These are phyloP conservation scores for Papiliotrema nemorosa DNA, from an alignment of 1,284 basidiomycete genomes.

Conservation along the genomic window DNA sequence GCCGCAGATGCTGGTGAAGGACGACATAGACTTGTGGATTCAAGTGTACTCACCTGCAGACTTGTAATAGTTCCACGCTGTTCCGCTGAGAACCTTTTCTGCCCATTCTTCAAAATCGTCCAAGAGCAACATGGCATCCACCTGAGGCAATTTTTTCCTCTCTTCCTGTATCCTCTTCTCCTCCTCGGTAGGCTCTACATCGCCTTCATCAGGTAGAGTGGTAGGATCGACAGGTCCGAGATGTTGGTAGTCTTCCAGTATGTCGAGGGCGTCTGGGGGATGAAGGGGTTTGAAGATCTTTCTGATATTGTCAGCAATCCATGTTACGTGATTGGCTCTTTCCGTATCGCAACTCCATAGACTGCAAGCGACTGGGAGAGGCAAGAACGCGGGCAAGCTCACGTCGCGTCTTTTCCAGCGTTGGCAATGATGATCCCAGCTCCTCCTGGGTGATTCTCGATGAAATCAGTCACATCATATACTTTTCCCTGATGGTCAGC, in stretches of 20 bases:
- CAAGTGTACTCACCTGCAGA: conserved; percentile 33
- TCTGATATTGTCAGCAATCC: conserved; percentile 21
- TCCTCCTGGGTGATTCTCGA: conserved; percentile 50
- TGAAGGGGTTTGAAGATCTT: conserved; percentile 53
- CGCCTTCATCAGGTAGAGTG: conserved; percentile 54
- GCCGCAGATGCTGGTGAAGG: background rate
- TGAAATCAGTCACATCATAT: conserved; percentile 70
- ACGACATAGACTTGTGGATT: background rate
- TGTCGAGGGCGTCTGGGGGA: conserved; percentile 49
- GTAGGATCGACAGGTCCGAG: conserved; percentile 63
- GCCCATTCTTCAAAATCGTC: conserved; percentile 61
- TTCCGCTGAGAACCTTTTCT: conserved; percentile 48
- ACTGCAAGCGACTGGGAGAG: background rate
- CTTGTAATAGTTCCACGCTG: conserved; percentile 58
- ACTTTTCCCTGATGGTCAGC: conserved; percentile 36
- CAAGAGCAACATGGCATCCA: conserved; percentile 66
- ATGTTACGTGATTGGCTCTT: too few species aligned
- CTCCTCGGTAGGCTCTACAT: conserved; percentile 62
- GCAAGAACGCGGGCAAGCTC: conserved; percentile 10
- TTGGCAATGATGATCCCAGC: conserved; percentile 29
- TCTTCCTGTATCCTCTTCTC: conserved; percentile 65
- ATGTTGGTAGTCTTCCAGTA: conserved; percentile 57
- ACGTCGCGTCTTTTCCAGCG: conserved; percentile 33
- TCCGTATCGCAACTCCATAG: too few species aligned
- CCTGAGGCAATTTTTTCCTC: conserved; percentile 59